Base-by-base conservation (phyloP, 139 green algal species). In the Prasinococcaceae sp. region DNA sequence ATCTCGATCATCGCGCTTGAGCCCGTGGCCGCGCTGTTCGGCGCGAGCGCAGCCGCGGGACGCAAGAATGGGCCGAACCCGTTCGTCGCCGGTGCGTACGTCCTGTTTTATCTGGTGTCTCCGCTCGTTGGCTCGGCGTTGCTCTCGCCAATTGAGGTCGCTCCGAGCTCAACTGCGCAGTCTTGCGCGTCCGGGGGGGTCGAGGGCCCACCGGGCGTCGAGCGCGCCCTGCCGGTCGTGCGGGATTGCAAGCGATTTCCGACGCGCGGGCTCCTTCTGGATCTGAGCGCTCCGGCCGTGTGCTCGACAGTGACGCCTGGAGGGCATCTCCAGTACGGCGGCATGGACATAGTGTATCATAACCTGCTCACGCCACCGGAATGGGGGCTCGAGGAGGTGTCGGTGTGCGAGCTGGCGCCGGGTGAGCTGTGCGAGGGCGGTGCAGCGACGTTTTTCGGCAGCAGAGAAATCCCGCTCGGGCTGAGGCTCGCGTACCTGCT, bases 1-100 rank as follows among this genome's bases (percentile, higher is more conserved):
- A 43, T 55, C 25, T 4, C 4, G 30, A 55, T 55, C 47, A 55
- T 55, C 27, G 8, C 17, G 12, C 30, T 43, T 6, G 47, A 55
- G 47, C 47, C 47, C 30, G 29, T 55, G 8, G 47, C 47, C n/a
- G n/a, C n/a, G n/a, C n/a, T n/a, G n/a, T n/a, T n/a, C n/a, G n/a
- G n/a, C n/a, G n/a, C n/a, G n/a, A n/a, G n/a, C n/a, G n/a, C n/a
- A n/a, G n/a, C n/a, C n/a, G n/a, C n/a, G n/a, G n/a, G n/a, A n/a
- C n/a, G n/a, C n/a, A n/a, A n/a, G n/a, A n/a, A n/a, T n/a, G n/a
- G n/a, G n/a, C n/a, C n/a, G n/a, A n/a, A 5, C 9, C 20, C 8
- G 10, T 32, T 5, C 4, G 22, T 16, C 6, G 16, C 8, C 14
- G 6, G 16, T 19, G 46, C 20, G 22, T 40, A 25, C 46, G 16